Evolutionary conservation across 768 basidiomycete species (phyloP).

Genomic region (Serendipita sp.): DNA sequence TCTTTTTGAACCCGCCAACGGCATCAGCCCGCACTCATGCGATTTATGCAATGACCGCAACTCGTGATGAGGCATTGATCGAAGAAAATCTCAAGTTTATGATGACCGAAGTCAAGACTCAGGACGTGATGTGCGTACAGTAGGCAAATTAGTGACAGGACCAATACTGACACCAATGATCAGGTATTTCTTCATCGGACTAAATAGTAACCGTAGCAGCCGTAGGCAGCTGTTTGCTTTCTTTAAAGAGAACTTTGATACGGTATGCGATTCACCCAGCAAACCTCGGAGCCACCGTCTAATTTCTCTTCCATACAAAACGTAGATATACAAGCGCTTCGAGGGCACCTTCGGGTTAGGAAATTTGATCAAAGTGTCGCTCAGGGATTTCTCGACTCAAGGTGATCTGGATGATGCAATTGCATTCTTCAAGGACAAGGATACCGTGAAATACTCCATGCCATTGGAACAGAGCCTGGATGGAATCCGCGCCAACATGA

Average conservation of each 20-base stretch:
- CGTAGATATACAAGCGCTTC: constrained; percentile 49
- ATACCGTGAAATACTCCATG: constrained; percentile 52
- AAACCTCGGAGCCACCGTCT: neutral
- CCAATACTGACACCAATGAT: constrained; percentile 43
- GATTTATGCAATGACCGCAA: constrained; percentile 54
- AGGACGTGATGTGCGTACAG: constrained; percentile 18
- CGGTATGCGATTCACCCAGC: constrained; percentile 24
- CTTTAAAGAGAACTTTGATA: constrained; percentile 54
- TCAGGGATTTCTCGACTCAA: constrained; percentile 42
- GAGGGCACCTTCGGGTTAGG: constrained; percentile 30
- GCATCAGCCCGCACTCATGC: constrained; percentile 57
- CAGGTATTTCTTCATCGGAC: constrained; percentile 47
- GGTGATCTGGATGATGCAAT: constrained; percentile 46
- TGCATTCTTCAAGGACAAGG: constrained; percentile 64
- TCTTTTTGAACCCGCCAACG: constrained; percentile 58
- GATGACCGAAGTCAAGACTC: constrained; percentile 26
- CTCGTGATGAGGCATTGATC: constrained; percentile 40
- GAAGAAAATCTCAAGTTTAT: constrained; percentile 50
- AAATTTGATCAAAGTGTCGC: constrained; percentile 20
- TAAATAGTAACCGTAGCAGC: constrained; percentile 39
- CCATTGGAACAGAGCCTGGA: constrained; percentile 54
- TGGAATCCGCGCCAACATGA: constrained; percentile 40
- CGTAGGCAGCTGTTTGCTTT: constrained; percentile 40
- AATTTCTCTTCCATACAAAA: neutral
- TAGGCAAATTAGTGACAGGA: neutral